These are phyloP conservation scores for Gossypium bickii DNA, from an alignment of 345 rosid species.

Conservation along the genomic window DNA sequence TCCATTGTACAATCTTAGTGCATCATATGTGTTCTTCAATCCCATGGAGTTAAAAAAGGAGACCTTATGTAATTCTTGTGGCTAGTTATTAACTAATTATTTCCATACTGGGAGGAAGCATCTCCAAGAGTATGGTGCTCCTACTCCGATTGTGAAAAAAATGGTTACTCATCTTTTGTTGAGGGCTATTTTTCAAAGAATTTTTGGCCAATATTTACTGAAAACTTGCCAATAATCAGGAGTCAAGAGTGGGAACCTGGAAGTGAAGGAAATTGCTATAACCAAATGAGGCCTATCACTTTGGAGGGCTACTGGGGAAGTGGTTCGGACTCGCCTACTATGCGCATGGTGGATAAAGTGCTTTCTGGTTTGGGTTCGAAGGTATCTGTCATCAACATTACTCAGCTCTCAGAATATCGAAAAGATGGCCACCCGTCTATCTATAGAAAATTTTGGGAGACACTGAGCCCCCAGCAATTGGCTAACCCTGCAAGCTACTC, in stretches of 20 bases:
- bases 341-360: constrained; percentile 71
- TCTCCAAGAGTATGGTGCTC: not conserved
- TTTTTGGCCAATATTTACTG: not conserved
- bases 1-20: not conserved
- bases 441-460: constrained; percentile 93
- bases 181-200: not conserved
- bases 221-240: constrained; percentile 41
- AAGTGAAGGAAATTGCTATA: constrained; percentile 77
- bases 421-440: constrained; percentile 95
- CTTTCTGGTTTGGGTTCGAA: constrained; percentile 56
- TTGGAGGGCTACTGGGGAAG: constrained; percentile 81
- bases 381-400: constrained; percentile 73
- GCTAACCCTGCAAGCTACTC: constrained; percentile 68
- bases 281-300: constrained; percentile 56
- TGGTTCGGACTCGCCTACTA: constrained; percentile 73
- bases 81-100: not conserved
- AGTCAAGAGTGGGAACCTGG: constrained; percentile 75
- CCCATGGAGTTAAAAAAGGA: not conserved
- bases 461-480: constrained; percentile 51
- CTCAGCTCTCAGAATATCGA: constrained; percentile 92
- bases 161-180: not conserved
- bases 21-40: not conserved
- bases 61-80: not conserved
- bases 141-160: not conserved
- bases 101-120: not conserved